phyloP scores from a whole-genome alignment of 2,329 filamentous ascomycete species.

The Aspergillus costaricaensis region DNA sequence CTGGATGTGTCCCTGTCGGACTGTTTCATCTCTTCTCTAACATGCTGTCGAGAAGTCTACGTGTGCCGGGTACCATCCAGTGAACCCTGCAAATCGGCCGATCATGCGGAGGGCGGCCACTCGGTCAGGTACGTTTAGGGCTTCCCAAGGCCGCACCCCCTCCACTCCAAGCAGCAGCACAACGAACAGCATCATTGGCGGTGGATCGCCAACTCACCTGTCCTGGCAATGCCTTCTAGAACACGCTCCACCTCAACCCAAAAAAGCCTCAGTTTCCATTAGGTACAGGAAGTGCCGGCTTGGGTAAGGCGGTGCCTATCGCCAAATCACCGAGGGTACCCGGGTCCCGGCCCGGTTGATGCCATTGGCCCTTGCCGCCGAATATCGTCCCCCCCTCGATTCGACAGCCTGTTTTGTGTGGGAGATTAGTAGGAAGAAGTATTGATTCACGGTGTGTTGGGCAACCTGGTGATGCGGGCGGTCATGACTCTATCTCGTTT shows the following conservation, averaged over 20 bases:
- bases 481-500: not conserved
- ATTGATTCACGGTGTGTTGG: not conserved
- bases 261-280: slow-evolving; percentile 17
- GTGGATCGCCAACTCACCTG: slow-evolving; percentile 3
- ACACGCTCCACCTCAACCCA: slow-evolving; percentile 12
- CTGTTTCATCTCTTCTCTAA: not conserved
- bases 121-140: not conserved
- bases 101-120: not conserved
- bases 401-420: not conserved
- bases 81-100: not conserved
- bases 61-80: not conserved
- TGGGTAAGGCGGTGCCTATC: slow-evolving; percentile 16
- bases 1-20: not conserved
- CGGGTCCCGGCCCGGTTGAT: slow-evolving; percentile 20
- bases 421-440: not conserved
- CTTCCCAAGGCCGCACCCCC: not conserved
- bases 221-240: slow-evolving; percentile 14
- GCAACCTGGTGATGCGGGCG: slow-evolving; percentile 3
- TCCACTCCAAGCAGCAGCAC: not conserved
- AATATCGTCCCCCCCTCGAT: slow-evolving; percentile 6
- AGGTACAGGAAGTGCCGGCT: slow-evolving; percentile 6
- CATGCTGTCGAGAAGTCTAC: not conserved
- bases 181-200: not conserved
- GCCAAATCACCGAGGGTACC: slow-evolving; percentile 17
- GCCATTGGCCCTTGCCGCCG: slow-evolving; percentile 19